Percentiles rank a stretch among this genome's conserved stretches.
These are phyloP conservation scores for Cladosporium velox DNA, from an alignment of 2,329 filamentous ascomycete genomes.

Conservation along the genomic window DNA sequence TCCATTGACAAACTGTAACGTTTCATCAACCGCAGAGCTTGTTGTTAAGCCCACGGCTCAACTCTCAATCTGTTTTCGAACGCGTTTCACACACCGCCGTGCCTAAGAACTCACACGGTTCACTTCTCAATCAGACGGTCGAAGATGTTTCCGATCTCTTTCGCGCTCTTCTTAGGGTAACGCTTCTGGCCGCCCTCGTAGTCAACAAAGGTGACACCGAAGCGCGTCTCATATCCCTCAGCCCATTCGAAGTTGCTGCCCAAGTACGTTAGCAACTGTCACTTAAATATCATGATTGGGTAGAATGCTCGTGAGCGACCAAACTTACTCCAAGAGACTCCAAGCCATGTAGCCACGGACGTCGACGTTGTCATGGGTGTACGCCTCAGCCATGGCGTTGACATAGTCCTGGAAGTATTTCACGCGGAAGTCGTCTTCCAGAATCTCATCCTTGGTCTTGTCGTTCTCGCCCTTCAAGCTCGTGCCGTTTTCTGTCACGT, in stretches of 20 bases:
- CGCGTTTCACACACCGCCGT: not conserved
- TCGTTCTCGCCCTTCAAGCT: constrained; percentile 82
- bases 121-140: constrained; percentile 11
- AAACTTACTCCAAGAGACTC: constrained; percentile 75
- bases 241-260: constrained; percentile 82
- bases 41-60: not conserved
- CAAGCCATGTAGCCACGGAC: constrained; percentile 81
- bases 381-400: constrained; percentile 72
- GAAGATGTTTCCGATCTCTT: constrained; percentile 53
- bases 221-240: constrained; percentile 85
- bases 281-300: not conserved
- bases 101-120: not conserved
- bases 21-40: not conserved
- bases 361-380: constrained; percentile 71
- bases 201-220: constrained; percentile 82
- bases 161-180: constrained; percentile 81
- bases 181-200: constrained; percentile 78
- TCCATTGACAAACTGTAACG: not conserved
- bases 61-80: not conserved
- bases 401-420: constrained; percentile 80
- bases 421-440: constrained; percentile 79
- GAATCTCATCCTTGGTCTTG: constrained; percentile 66
- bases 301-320: not conserved
- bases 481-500: constrained; percentile 87
- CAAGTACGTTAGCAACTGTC: constrained; percentile 1